A percentile compares a stretch with the other conserved stretches of the same genome.
Conservation (phyloP, 148 eudicot species). For the Diospyros kaki region DNA sequence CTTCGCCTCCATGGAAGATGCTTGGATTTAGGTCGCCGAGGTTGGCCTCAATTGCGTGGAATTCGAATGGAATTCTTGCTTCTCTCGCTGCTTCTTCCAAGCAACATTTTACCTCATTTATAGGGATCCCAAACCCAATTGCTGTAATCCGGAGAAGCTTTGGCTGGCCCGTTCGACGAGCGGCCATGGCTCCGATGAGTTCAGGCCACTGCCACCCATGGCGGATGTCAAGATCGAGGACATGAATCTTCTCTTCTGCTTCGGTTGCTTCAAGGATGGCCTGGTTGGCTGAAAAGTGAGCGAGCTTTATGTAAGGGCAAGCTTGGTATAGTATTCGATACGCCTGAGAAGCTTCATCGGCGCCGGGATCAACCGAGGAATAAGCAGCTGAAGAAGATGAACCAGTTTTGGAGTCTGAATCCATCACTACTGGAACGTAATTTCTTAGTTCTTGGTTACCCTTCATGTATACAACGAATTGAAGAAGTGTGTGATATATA, state of each 20-base stretch:
- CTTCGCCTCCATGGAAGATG: slow-evolving; percentile 48
- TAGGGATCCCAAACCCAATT: slow-evolving; percentile 31
- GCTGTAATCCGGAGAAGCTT: slow-evolving; percentile 41
- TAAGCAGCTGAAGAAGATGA: too few species aligned
- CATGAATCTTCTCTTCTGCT: slow-evolving; percentile 40
- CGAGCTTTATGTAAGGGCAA: slow-evolving; percentile 50
- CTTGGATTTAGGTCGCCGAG: slow-evolving; percentile 48
- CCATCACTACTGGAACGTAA: too few species aligned
- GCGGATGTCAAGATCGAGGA: slow-evolving; percentile 45
- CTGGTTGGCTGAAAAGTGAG: slow-evolving; percentile 51
- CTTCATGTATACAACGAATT: too few species aligned
- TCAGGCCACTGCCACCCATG: slow-evolving; percentile 61
- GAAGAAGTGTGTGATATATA: too few species aligned
- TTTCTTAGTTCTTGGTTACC: too few species aligned
- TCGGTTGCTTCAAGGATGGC: slow-evolving; percentile 49
- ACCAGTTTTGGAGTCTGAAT: too few species aligned
- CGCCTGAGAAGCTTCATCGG: too few species aligned
- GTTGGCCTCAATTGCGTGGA: slow-evolving; percentile 39
- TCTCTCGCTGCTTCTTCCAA: slow-evolving; percentile 39
- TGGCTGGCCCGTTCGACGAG: slow-evolving; percentile 35
- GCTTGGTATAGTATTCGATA: slow-evolving; percentile 56
- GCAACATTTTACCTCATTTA: slow-evolving; percentile 32
- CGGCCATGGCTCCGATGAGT: slow-evolving; percentile 51
- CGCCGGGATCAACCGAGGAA: too few species aligned
- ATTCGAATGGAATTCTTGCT: slow-evolving; percentile 43